phyloP scores from a whole-genome alignment of 108 stramenopile genomes.

The Pseudonitzschia pungens region DNA sequence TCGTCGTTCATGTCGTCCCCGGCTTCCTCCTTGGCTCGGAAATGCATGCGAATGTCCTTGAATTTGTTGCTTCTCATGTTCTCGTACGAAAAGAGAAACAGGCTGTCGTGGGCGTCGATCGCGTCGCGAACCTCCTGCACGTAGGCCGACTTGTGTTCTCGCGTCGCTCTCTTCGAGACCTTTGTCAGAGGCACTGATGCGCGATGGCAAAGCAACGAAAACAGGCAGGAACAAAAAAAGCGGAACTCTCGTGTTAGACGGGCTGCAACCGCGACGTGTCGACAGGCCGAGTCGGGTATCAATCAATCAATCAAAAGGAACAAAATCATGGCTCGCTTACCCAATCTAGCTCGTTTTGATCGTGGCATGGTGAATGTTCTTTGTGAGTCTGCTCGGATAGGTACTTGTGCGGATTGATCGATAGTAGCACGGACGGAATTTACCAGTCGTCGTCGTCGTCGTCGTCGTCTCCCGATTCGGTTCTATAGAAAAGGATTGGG shows the following conservation, averaged over 20 bases:
- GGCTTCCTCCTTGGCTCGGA: slow-evolving; percentile 48
- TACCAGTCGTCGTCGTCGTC: no score
- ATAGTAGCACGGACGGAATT: no score
- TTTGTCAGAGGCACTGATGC: slow-evolving; percentile 87
- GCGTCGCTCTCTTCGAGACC: slow-evolving; percentile 84
- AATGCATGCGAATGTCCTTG: slow-evolving; percentile 89
- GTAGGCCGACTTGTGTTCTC: slow-evolving; percentile 88
- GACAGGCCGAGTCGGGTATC: no score
- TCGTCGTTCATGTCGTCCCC: slow-evolving; percentile 17
- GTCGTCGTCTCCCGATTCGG: no score
- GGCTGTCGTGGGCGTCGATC: slow-evolving; percentile 77
- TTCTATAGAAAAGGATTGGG: no score
- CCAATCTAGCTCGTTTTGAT: slow-evolving; percentile 37
- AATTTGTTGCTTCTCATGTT: slow-evolving; percentile 95
- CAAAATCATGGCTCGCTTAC: slow-evolving; percentile 21
- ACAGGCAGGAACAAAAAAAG: neutral
- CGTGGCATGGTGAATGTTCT: slow-evolving; percentile 36
- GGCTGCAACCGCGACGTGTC: no score
- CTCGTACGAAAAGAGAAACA: slow-evolving; percentile 93
- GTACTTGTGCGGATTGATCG: neutral
- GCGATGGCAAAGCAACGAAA: neutral
- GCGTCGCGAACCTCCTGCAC: slow-evolving; percentile 85
- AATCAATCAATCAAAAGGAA: no score
- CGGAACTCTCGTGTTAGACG: neutral
- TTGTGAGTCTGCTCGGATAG: neutral